A percentile compares a stretch with the other conserved stretches of the same genome.
Evolutionary conservation across 2,329 filamentous ascomycete species (phyloP).

Genomic region (Coniochaeta sp.): DNA sequence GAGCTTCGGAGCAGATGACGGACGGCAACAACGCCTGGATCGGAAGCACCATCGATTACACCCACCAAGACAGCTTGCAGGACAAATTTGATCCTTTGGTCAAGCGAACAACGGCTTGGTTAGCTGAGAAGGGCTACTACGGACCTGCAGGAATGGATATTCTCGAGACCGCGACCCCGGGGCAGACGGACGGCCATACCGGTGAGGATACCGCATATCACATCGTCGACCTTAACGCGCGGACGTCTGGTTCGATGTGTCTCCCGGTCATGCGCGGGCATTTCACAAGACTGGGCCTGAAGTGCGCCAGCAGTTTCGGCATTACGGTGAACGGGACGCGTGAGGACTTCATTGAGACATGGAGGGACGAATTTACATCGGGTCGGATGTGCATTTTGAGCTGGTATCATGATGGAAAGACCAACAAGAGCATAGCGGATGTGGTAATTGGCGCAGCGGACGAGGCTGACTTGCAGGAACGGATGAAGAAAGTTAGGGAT

Average conservation of each 20-base stretch:
- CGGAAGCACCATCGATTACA: slow-evolving; percentile 26
- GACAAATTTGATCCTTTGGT: slow-evolving; percentile 18
- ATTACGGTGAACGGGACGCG: slow-evolving; percentile 15
- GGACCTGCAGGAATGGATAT: slow-evolving; percentile 26
- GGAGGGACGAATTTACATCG: slow-evolving; percentile 15
- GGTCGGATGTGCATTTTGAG: slow-evolving; percentile 23
- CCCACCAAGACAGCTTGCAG: slow-evolving; percentile 19
- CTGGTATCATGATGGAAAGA: slow-evolving; percentile 24
- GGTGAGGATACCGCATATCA: slow-evolving; percentile 13
- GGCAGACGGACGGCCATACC: background rate
- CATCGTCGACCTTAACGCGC: slow-evolving; percentile 27
- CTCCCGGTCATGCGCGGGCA: slow-evolving; percentile 21
- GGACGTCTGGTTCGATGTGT: slow-evolving; percentile 23
- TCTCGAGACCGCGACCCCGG: slow-evolving; percentile 17
- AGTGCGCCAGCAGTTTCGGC: slow-evolving; percentile 21
- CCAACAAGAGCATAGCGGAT: slow-evolving; percentile 19
- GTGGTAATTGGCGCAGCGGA: slow-evolving; percentile 22
- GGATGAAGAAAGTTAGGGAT: slow-evolving; percentile 18
- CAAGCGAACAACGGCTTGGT: slow-evolving; percentile 17
- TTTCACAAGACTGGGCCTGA: slow-evolving; percentile 19
- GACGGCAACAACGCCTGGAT: slow-evolving; percentile 23
- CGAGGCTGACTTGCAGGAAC: slow-evolving; percentile 11
- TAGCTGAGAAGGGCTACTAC: slow-evolving; percentile 21
- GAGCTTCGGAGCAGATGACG: slow-evolving; percentile 26
- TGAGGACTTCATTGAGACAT: slow-evolving; percentile 18